Evolutionary conservation across 129 eudicot genomes (phyloP).

Genomic region (Arctium minus): DNA sequence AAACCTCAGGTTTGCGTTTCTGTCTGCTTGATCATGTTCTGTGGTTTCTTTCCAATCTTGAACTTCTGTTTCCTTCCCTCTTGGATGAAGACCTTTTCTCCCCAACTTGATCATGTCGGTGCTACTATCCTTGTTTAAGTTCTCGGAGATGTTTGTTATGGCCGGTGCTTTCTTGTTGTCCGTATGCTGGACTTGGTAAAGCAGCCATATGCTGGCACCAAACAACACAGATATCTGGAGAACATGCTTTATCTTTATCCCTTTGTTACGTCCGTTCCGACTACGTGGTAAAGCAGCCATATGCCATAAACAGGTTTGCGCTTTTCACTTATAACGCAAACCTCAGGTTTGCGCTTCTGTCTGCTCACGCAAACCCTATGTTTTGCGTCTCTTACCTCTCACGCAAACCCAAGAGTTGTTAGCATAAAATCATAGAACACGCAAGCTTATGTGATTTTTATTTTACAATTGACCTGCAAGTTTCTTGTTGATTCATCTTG

Average conservation of each 20-base stretch:
- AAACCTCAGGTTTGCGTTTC: too few species aligned
- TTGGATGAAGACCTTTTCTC: constrained; percentile 64
- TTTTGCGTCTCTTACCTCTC: too few species aligned
- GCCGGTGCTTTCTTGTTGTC: constrained; percentile 34
- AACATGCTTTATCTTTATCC: constrained; percentile 68
- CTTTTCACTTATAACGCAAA: too few species aligned
- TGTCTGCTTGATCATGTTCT: constrained; percentile 22
- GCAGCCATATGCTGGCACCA: constrained; percentile 69
- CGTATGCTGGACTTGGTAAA: constrained; percentile 75
- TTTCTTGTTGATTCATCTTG: too few species aligned
- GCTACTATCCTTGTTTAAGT: constrained; percentile 26
- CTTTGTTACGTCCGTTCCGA: constrained; percentile 60
- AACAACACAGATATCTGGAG: constrained; percentile 47
- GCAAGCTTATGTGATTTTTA: too few species aligned
- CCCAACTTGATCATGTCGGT: constrained; percentile 42
- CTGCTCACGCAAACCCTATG: too few species aligned
- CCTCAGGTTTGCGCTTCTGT: too few species aligned
- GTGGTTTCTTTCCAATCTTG: constrained; percentile 17
- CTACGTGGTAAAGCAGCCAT: constrained; percentile 41
- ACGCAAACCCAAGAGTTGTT: too few species aligned
- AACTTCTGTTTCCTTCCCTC: constrained; percentile 20
- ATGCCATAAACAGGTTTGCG: too few species aligned
- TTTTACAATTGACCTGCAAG: too few species aligned
- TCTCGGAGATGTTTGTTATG: constrained; percentile 20
- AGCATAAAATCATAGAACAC: too few species aligned